phyloP scores from a whole-genome alignment of 345 rosid genomes.

The Lumnitzera racemosa region DNA sequence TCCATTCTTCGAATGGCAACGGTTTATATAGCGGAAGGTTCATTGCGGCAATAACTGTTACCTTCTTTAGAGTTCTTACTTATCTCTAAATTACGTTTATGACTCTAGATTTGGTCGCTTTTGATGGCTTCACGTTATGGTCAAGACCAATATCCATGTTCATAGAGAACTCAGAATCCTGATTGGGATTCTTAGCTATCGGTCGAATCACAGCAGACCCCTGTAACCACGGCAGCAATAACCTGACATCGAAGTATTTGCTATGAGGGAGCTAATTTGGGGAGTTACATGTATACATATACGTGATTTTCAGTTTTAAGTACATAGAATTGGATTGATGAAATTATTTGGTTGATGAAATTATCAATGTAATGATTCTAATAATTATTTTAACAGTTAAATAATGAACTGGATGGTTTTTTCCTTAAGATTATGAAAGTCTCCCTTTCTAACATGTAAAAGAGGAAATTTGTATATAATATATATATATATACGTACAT shows the following conservation, averaged over 20 bases:
- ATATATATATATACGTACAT: no score
- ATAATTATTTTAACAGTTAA: no score
- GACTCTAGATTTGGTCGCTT: slow-evolving; percentile 46
- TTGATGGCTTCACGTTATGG: slow-evolving; percentile 27
- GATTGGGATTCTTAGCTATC: slow-evolving; percentile 43
- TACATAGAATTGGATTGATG: no score
- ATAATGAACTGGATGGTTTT: no score
- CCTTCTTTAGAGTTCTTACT: slow-evolving; percentile 41
- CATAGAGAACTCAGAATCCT: slow-evolving; percentile 36
- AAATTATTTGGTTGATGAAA: no score
- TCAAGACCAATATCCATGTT: slow-evolving; percentile 35
- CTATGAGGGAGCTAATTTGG: no score
- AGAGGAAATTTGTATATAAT: no score
- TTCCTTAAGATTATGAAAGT: no score
- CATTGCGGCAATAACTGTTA: slow-evolving; percentile 46
- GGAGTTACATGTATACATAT: no score
- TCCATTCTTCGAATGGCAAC: slow-evolving; percentile 92
- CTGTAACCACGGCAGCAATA: slow-evolving; percentile 19
- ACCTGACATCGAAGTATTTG: background rate
- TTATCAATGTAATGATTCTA: no score
- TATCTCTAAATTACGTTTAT: slow-evolving; percentile 51
- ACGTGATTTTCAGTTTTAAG: no score
- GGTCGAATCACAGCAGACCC: slow-evolving; percentile 65
- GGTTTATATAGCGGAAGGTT: slow-evolving; percentile 73
- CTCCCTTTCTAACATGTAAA: no score